These are phyloP conservation scores for Calonectria pseudoturangicola DNA, from an alignment of 2,329 filamentous ascomycete genomes.

Conservation along the genomic window DNA sequence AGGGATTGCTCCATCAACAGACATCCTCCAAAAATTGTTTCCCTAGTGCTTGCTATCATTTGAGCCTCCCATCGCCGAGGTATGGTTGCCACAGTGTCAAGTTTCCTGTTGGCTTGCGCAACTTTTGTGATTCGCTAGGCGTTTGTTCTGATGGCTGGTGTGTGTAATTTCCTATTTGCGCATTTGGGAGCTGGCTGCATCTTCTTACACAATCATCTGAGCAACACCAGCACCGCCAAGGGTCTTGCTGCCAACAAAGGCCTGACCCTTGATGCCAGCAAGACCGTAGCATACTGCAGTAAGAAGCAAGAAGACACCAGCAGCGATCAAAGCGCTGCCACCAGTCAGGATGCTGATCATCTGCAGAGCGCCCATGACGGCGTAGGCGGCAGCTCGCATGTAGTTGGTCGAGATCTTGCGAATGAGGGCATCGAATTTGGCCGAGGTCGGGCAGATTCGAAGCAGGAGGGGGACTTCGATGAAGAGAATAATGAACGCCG, in stretches of 20 bases:
- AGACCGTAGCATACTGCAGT: conserved; percentile 88
- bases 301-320: conserved; percentile 86
- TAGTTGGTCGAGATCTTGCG: conserved; percentile 96
- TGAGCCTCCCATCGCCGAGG: conserved; percentile 15
- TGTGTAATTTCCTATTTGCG: conserved; percentile 11
- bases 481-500: conserved; percentile 85
- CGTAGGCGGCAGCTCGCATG: conserved; percentile 93
- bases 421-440: conserved; percentile 91
- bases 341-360: conserved; percentile 84
- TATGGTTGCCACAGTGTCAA: conserved; percentile 16
- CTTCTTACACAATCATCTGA: conserved; percentile 93
- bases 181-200: conserved; percentile 9
- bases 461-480: conserved; percentile 95
- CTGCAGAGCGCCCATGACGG: conserved; percentile 86
- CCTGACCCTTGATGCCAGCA: conserved; percentile 88
- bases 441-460: conserved; percentile 96
- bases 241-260: conserved; percentile 95
- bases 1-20: conserved; percentile 43
- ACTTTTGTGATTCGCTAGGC: conserved; percentile 11
- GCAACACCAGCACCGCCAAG: conserved; percentile 94
- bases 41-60: conserved; percentile 32
- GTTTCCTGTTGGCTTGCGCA: conserved; percentile 21
- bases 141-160: conserved; percentile 22
- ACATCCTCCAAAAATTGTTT: conserved; percentile 34
- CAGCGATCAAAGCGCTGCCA: conserved; percentile 86